Percentiles rank a stretch among this genome's conserved stretches.
phyloP scores from a whole-genome alignment of 2,329 filamentous ascomycete species.

The Sporothrix euskadiensis region DNA sequence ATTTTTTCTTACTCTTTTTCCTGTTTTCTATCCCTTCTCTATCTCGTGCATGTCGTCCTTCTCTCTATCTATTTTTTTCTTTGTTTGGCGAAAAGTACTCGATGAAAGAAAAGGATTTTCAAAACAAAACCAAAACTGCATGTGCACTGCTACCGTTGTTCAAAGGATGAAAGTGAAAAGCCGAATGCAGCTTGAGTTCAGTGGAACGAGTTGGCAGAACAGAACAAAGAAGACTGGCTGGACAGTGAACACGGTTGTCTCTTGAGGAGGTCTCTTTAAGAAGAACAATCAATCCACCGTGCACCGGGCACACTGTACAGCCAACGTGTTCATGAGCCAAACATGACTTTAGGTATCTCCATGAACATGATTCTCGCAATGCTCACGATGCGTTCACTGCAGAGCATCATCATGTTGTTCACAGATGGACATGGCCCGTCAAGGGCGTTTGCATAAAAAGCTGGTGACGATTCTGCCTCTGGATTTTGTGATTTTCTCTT shows the following conservation, averaged over 20 bases:
- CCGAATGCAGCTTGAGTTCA: neutral
- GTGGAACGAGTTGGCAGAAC: neutral
- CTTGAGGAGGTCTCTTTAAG: too few species aligned
- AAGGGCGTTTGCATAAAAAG: neutral
- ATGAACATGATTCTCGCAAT: neutral
- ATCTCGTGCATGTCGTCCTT: neutral
- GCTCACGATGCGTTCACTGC: neutral
- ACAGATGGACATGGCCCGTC: neutral
- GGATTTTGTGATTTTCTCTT: neutral
- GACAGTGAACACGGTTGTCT: neutral
- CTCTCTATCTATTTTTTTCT: slow-evolving; percentile 12
- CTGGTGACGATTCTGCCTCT: neutral
- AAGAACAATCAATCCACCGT: neutral
- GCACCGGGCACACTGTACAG: neutral
- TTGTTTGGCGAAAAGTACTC: slow-evolving; percentile 20
- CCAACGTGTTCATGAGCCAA: neutral
- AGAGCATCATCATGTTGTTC: neutral
- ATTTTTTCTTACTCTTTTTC: neutral
- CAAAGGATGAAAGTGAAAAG: neutral
- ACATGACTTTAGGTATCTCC: neutral
- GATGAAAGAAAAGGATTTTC: slow-evolving; percentile 18
- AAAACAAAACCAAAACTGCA: neutral
- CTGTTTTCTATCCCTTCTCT: slow-evolving; percentile 1
- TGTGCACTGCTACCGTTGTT: neutral
- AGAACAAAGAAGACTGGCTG: neutral